These are phyloP conservation scores for Melastoma candidum DNA, from an alignment of 441 rosid species.

Conservation along the genomic window DNA sequence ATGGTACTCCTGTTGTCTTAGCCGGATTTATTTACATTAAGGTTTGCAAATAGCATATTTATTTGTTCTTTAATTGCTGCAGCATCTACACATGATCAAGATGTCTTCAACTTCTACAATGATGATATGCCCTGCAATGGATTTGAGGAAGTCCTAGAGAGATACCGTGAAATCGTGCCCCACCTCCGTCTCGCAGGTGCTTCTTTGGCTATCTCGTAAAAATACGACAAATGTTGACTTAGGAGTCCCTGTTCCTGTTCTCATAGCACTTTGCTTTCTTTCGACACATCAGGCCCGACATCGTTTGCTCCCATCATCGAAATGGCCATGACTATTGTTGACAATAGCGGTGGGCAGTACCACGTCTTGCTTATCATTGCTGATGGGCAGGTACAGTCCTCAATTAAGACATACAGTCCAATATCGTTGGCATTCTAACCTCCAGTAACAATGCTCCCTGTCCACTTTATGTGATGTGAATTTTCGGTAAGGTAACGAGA, in stretches of 20 bases:
- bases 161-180: constrained; percentile 20
- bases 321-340: constrained; percentile 16
- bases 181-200: constrained; percentile 14
- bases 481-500: constrained; percentile 17
- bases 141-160: constrained; percentile 17
- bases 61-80: constrained; percentile 2
- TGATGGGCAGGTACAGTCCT: constrained; percentile 16
- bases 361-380: constrained; percentile 21
- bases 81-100: constrained; percentile 12
- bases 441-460: neutral
- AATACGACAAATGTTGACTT: no score
- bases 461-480: neutral
- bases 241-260: no score
- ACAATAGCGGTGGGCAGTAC: constrained; percentile 17
- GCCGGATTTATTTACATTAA: no score
- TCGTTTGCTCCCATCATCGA: constrained; percentile 21
- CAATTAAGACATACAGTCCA: no score
- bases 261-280: no score
- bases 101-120: constrained; percentile 8
- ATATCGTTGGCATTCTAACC: neutral
- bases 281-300: constrained; percentile 17
- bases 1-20: constrained; percentile 8
- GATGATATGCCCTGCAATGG: constrained; percentile 13
- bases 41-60: neutral
- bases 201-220: neutral